Base-by-base conservation (phyloP, 805 yeast genomes). In the Suhomyces prunicola region DNA sequence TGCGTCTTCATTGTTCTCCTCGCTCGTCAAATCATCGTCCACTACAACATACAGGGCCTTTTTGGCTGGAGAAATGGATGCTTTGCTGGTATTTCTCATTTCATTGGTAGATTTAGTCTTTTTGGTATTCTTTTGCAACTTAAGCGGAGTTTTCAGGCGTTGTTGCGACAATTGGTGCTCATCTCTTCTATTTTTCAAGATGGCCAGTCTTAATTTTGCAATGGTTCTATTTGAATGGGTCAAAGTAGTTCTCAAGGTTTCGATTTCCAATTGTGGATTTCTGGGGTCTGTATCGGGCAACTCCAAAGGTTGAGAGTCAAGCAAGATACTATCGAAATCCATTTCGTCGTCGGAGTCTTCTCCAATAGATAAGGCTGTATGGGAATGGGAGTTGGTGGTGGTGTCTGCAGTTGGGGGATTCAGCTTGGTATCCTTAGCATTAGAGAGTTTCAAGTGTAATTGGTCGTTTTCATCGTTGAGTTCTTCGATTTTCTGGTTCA, bases 401-500 rank as follows among this genome's bases (percentile, higher is more conserved):
- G 50, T 42, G 6, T 36, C 44, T 1, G 44, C 36, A 9, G 35
- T 19, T 2, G 31, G 6, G 6, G 36, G 41, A 13, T 48, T 9
- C n/a, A 56, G 19, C 54, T 50, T 23, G 66, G 68, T 22, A 50
- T 60, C 50, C 47, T 56, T 50, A 47, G 56, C 15, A 26, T 52
- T 51, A 53, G 64, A 47, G 17, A 72, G 49, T 48, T 77, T 72
- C 55, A 71, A 65, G 60, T 78, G 82, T 51, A 86, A 70, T 22
- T 74, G 73, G 57, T 85, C 88, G 66, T 87, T 87, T 62, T 86
- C 91, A 60, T 85, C 87, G 63, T 87, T 87, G 55, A 87, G 69
- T 47, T 81, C 85, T 31, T 77, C 78, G 46, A 86, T 81, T 46
- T 81, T 78, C 3, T 65, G 66, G 58, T 77, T 82, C 53, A 85